phyloP scores from a whole-genome alignment of 2,329 filamentous ascomycete species.

The Graphilbum sp. region DNA sequence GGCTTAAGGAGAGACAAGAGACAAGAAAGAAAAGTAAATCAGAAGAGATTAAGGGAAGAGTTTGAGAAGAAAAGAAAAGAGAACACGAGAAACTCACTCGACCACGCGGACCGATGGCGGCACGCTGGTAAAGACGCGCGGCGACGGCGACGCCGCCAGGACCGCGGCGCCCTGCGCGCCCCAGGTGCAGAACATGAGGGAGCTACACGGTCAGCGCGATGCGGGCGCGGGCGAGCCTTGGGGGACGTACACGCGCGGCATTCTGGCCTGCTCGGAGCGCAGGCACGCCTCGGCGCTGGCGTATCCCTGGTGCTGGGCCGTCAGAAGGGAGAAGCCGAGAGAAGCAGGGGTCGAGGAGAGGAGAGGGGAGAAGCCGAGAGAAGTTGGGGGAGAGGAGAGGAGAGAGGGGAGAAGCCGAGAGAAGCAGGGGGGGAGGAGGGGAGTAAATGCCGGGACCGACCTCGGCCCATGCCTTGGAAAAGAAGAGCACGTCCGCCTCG shows the following conservation, averaged over 20 bases:
- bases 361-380: background rate
- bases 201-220: conserved; percentile 13
- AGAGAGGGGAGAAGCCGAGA: background rate
- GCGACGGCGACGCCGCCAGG: conserved; percentile 22
- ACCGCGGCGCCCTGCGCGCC: conserved; percentile 28
- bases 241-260: background rate
- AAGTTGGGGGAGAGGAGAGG: background rate
- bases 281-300: conserved; percentile 1
- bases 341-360: background rate
- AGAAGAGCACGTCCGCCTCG: conserved; percentile 56
- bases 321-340: background rate
- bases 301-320: background rate
- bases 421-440: background rate
- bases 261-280: background rate
- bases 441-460: conserved; percentile 20
- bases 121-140: too few relatives aligned
- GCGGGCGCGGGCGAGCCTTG: too few relatives aligned
- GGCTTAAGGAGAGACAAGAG: too few relatives aligned
- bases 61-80: too few relatives aligned
- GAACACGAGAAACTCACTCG: too few relatives aligned
- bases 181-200: conserved; percentile 27
- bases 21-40: too few relatives aligned
- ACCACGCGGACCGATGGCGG: too few relatives aligned
- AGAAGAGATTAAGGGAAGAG: too few relatives aligned
- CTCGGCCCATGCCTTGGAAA: conserved; percentile 54